Base-by-base conservation (phyloP, 805 yeast species). In the Candida sakaeoensis region DNA sequence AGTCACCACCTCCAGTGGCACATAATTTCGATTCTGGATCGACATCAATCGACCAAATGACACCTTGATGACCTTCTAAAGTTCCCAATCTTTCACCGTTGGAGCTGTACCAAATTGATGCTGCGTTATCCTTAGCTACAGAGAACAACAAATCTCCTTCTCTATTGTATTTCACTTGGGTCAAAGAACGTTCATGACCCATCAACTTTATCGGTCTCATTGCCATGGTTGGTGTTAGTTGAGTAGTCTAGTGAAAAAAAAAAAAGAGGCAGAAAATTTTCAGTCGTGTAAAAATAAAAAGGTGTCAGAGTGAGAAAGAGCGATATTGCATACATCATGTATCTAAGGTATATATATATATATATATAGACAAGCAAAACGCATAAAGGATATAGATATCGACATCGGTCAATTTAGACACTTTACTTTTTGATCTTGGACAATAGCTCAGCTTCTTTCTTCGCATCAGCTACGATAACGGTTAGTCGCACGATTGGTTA, bases 11-110 rank as follows among this genome's bases (percentile, higher is more conserved):
- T 25, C 96, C 97, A 3, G 99, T 90, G 42, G 82, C 79, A 48
- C 87, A 80, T 46, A 75, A 74, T 29, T 74, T 70, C n/a, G 91
- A 73, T 41, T 75, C 74, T 29, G 68, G 62, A 61, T 87, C 93
- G 33, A 89, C 82, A 60, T 90, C 98, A 49, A 93, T 82, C 24
- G 96, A 82, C 93, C 95, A 88, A 54, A 93, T 82, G 40, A 96
- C 85, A 81, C 99, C 99, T 43, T 75, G 74, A 63, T 93, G 98
- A 27, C 74, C 74, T 42, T 68, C 79, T 51, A 87, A 77, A 44
- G 99, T 93, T 37, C 99, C 99, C 43, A 93, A 66, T 63, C 98
- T 80, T 68, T 93, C 99, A 54, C 99, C 99, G 61, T 90, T 91
- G 47, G 85, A 81, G 22, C 97, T 79, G 65, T 77, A 93, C 97